Evolutionary conservation across 305 asterid genomes (phyloP).

Genomic region (Petunia hybrid): DNA sequence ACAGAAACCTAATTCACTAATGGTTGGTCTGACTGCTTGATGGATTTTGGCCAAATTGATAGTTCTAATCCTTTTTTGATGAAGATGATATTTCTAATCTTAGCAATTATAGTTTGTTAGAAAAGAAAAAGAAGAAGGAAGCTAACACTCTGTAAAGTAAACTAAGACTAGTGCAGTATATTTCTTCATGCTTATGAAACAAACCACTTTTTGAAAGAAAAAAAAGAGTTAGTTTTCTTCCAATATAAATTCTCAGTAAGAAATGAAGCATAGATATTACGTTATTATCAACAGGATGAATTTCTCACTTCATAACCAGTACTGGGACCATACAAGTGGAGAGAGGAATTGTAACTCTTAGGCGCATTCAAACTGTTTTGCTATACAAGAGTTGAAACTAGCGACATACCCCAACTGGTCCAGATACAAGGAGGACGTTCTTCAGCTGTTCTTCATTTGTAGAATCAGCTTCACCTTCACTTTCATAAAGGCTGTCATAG

Average conservation of each 20-base stretch:
- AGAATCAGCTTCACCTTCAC: constrained; percentile 65
- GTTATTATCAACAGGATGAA: background rate
- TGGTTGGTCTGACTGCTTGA: background rate
- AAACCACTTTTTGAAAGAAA: background rate
- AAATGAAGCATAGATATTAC: background rate
- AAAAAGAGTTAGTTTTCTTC: too few species aligned
- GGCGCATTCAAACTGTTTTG: constrained; percentile 34
- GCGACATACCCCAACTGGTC: constrained; percentile 94
- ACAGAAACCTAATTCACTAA: background rate
- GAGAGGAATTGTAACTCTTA: background rate
- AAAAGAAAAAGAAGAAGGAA: background rate
- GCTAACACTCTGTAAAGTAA: background rate
- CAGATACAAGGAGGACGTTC: constrained; percentile 89
- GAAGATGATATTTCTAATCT: background rate
- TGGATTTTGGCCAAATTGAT: background rate
- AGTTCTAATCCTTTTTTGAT: background rate
- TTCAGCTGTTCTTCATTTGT: constrained; percentile 68
- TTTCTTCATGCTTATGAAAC: background rate
- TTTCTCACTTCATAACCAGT: background rate
- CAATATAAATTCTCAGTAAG: background rate
- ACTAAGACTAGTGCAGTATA: background rate
- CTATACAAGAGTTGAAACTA: constrained; percentile 29
- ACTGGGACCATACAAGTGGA: background rate
- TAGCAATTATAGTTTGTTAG: background rate
- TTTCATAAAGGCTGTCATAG: constrained; percentile 56